A percentile compares a stretch with the other conserved stretches of the same genome.
These are phyloP conservation scores for Pinus tabuliformis DNA, from an alignment of 75 land plant species.

Conservation along the genomic window DNA sequence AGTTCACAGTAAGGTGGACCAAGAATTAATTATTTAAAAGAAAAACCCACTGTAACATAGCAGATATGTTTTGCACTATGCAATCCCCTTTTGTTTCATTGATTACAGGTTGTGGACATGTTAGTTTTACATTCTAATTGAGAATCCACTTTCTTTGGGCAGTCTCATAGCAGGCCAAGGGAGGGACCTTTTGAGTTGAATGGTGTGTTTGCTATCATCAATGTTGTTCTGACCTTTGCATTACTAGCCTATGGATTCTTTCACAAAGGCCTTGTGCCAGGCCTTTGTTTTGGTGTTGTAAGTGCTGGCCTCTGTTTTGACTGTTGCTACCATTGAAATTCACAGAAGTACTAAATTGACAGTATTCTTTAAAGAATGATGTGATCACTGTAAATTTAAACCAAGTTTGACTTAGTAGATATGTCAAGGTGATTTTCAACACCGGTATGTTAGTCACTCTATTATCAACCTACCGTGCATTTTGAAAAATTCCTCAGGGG, in stretches of 20 bases:
- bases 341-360: conserved; percentile 61
- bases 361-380: conserved; percentile 70
- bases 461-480: conserved; percentile 80
- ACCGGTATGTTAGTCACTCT: conserved; percentile 51
- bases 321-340: conserved; percentile 64
- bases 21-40: neutral
- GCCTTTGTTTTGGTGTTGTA: conserved; percentile 88
- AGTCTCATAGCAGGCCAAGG: conserved; percentile 82
- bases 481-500: conserved; percentile 66
- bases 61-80: neutral
- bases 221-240: conserved; percentile 74
- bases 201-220: conserved; percentile 81
- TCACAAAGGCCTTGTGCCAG: conserved; percentile 65
- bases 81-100: neutral
- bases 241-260: conserved; percentile 75
- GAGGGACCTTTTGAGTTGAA: conserved; percentile 87
- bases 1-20: neutral
- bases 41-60: neutral
- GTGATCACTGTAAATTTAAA: conserved; percentile 19
- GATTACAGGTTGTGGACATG: conserved; percentile 63
- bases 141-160: conserved; percentile 6
- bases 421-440: no score
- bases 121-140: conserved; percentile 52
- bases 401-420: conserved; percentile 76
- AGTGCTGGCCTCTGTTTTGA: conserved; percentile 72